Evolutionary conservation across 2,329 filamentous ascomycete species (phyloP).

Genomic region (Xylariaceae sp.): DNA sequence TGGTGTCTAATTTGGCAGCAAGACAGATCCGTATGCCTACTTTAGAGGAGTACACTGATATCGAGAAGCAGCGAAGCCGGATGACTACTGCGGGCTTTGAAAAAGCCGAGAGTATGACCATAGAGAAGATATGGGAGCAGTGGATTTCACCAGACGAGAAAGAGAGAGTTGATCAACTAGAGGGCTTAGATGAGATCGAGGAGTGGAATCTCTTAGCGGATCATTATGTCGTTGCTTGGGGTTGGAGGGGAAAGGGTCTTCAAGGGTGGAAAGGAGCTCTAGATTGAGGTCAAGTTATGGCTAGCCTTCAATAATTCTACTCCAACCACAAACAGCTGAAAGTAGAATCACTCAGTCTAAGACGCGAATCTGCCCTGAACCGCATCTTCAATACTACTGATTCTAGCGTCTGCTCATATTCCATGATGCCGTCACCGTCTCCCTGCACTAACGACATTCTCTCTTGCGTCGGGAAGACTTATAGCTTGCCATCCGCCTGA

Average conservation of each 20-base stretch:
- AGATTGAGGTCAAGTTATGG: too few species aligned
- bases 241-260: constrained; percentile 58
- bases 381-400: too few species aligned
- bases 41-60: constrained; percentile 64
- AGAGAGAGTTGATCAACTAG: constrained; percentile 70
- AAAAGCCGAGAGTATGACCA: constrained; percentile 36
- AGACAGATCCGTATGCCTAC: constrained; percentile 83
- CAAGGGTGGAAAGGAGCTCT: constrained; percentile 14
- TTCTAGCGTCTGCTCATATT: too few species aligned
- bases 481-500: constrained; percentile 8
- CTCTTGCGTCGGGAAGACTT: constrained; percentile 1
- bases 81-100: constrained; percentile 64
- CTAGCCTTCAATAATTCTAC: too few species aligned
- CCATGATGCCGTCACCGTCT: too few species aligned
- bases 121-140: constrained; percentile 63
- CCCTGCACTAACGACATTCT: too few species aligned
- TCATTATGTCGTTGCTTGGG: constrained; percentile 92
- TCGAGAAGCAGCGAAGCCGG: constrained; percentile 64
- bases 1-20: constrained; percentile 83
- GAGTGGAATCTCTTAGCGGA: constrained; percentile 84
- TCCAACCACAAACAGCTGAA: too few species aligned
- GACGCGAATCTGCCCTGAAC: too few species aligned
- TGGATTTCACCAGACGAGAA: constrained; percentile 73
- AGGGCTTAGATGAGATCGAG: constrained; percentile 92
- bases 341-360: too few species aligned